Base-by-base conservation (phyloP, 805 yeast genomes). In the Metschnikowia santaceciliae region DNA sequence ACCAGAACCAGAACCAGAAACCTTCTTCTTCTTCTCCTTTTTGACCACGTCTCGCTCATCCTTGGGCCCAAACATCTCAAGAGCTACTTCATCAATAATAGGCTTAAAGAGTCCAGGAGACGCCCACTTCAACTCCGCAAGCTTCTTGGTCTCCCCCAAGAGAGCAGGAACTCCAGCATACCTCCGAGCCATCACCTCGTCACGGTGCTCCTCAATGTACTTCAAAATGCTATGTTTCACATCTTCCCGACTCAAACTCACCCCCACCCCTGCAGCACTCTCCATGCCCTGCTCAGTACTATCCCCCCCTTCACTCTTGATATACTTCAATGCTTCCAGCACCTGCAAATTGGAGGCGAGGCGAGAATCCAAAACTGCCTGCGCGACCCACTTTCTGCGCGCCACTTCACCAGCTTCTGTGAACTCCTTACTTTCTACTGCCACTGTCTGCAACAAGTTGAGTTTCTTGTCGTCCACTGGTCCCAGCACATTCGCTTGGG, bases 41-140 rank as follows among this genome's bases (percentile, higher is more conserved):
- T 86, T 86, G 47, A 83, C 76, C 20, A 83, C 75, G 68, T 94
- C 99, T 57, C 98, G 83, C 65, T 91, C 98, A 66, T 94, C 99
- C 69, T 92, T 92, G 48, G 98, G 98, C 36, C 99, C 99, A 51
- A 91, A 72, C 13, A 85, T 69, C 39, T 72, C 81, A 54, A 87
- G 68, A n/a, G 90, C 72, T 61, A 86, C 81, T 40, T 78, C 82
- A 66, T 94, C 99, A 59, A 94, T 86, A 22, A 82, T 77, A 13
- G 96, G 96, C 71, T 94, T 94, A 74, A 94, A 88, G 49, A 81
- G 74, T 47, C 84, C 80, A 35, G 97, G 96, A 44, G 86, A 79
- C 7, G 98, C 98, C 96, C 97, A 94, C 71, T 88, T 90, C 68
- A 94, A 77, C 17, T 74, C 81, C 3, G 90, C 84, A 42, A 90